phyloP scores from a whole-genome alignment of 2,329 filamentous ascomycete species.

The Botrytis galanthina region DNA sequence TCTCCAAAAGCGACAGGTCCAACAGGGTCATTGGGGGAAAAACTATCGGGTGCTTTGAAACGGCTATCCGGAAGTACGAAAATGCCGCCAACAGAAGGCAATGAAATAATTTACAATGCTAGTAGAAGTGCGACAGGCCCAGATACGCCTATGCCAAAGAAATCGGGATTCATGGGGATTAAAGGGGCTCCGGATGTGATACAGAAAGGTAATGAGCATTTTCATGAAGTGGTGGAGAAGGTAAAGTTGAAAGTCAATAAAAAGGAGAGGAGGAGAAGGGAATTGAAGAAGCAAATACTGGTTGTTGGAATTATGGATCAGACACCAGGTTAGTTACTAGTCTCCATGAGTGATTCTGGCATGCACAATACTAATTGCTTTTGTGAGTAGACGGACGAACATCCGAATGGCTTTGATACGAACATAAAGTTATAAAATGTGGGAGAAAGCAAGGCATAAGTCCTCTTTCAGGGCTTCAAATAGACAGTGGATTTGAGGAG shows the following conservation, averaged over 20 bases:
- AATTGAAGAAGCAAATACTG: slow-evolving; percentile 33
- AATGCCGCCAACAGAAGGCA: background rate
- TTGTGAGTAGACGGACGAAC: slow-evolving; percentile 23
- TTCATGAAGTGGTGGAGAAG: slow-evolving; percentile 27
- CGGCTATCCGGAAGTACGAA: slow-evolving; percentile 17
- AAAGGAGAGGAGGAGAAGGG: slow-evolving; percentile 29
- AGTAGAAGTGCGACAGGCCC: slow-evolving; percentile 24
- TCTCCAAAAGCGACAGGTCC: background rate
- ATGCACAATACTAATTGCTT: slow-evolving; percentile 15
- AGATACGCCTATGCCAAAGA: slow-evolving; percentile 26
- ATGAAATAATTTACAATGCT: slow-evolving; percentile 20
- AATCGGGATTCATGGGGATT: slow-evolving; percentile 24
- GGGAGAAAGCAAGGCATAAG: background rate
- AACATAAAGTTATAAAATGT: background rate
- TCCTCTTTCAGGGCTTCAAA: background rate
- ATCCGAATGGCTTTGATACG: slow-evolving; percentile 31
- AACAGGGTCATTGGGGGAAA: slow-evolving; percentile 7
- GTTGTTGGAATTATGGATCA: slow-evolving; percentile 33
- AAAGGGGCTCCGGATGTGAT: slow-evolving; percentile 18
- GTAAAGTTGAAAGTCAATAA: slow-evolving; percentile 26
- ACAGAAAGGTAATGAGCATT: slow-evolving; percentile 25
- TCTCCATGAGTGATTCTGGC: background rate
- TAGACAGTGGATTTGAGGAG: background rate
- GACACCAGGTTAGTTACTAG: slow-evolving; percentile 26
- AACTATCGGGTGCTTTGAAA: slow-evolving; percentile 25